Percentiles rank a stretch among this genome's conserved stretches.
phyloP scores from a whole-genome alignment of 768 basidiomycete species.

The Termitomyces eurrhizus region DNA sequence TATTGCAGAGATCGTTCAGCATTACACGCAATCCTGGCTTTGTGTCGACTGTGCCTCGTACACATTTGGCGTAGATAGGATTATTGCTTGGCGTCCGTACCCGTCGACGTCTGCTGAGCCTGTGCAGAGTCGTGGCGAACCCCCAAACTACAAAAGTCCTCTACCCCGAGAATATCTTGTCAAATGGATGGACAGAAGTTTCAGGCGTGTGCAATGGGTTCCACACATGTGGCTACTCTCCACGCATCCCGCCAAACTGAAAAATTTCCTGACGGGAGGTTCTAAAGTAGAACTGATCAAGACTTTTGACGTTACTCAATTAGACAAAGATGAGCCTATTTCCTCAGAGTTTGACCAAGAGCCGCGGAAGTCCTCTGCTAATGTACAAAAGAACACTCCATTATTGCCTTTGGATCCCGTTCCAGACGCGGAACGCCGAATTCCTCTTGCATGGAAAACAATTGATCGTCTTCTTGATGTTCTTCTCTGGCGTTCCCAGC shows the following conservation, averaged over 20 bases:
- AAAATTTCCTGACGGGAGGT: constrained; percentile 71
- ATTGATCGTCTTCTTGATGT: constrained; percentile 91
- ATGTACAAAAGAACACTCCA: constrained; percentile 24
- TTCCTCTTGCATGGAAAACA: constrained; percentile 82
- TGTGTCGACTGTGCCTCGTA: constrained; percentile 80
- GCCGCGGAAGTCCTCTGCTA: constrained; percentile 29
- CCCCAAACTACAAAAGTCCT: constrained; percentile 48
- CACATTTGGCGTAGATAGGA: constrained; percentile 69
- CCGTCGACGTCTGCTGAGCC: constrained; percentile 63
- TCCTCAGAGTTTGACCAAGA: constrained; percentile 41
- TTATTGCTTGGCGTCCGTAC: constrained; percentile 89
- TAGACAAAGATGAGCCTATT: constrained; percentile 22
- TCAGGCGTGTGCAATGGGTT: constrained; percentile 81
- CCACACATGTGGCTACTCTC: constrained; percentile 88
- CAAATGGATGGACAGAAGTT: constrained; percentile 83
- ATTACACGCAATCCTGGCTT: constrained; percentile 59
- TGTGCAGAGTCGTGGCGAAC: constrained; percentile 29
- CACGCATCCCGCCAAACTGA: constrained; percentile 61
- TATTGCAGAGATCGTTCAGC: constrained; percentile 45
- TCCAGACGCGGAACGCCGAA: constrained; percentile 67
- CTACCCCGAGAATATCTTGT: constrained; percentile 92
- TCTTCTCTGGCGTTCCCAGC: constrained; percentile 51
- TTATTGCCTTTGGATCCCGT: constrained; percentile 36
- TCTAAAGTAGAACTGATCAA: constrained; percentile 63
- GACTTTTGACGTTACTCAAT: constrained; percentile 30